Percentiles rank a stretch among this genome's conserved stretches.
phyloP scores from a whole-genome alignment of 2,329 filamentous ascomycete genomes.

The Curvularia eragrostidis region DNA sequence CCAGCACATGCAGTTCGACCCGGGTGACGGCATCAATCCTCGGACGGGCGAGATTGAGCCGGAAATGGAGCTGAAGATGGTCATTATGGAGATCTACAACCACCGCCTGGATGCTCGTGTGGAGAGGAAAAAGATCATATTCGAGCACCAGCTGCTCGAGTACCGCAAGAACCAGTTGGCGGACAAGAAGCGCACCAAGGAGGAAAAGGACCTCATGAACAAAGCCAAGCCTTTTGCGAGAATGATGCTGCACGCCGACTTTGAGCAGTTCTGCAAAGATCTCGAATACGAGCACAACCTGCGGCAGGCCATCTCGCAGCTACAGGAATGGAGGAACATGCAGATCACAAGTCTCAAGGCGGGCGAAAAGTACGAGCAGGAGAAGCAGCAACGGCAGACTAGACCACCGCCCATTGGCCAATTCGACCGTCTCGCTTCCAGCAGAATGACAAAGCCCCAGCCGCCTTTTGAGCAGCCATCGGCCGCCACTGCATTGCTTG shows the following conservation, averaged over 20 bases:
- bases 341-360: conserved; percentile 83
- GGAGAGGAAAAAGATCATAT: conserved; percentile 94
- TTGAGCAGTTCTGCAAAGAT: conserved; percentile 82
- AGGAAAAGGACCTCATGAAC: conserved; percentile 88
- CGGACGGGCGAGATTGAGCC: conserved; percentile 86
- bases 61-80: conserved; percentile 96
- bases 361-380: conserved; percentile 90
- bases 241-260: conserved; percentile 95
- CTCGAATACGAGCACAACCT: conserved; percentile 91
- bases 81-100: conserved; percentile 98
- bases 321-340: conserved; percentile 91
- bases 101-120: conserved; percentile 86
- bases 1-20: conserved; percentile 97
- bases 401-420: conserved; percentile 72
- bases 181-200: conserved; percentile 95
- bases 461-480: conserved; percentile 72
- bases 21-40: conserved; percentile 89
- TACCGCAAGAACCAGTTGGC: conserved; percentile 88
- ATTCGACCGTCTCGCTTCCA: conserved; percentile 82
- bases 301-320: conserved; percentile 83
- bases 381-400: conserved; percentile 79
- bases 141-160: conserved; percentile 91
- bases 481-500: conserved; percentile 77
- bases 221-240: conserved; percentile 95
- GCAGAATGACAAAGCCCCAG: conserved; percentile 70